These are phyloP conservation scores for Lentinula aciculospora DNA, from an alignment of 768 basidiomycete genomes.

Conservation along the genomic window DNA sequence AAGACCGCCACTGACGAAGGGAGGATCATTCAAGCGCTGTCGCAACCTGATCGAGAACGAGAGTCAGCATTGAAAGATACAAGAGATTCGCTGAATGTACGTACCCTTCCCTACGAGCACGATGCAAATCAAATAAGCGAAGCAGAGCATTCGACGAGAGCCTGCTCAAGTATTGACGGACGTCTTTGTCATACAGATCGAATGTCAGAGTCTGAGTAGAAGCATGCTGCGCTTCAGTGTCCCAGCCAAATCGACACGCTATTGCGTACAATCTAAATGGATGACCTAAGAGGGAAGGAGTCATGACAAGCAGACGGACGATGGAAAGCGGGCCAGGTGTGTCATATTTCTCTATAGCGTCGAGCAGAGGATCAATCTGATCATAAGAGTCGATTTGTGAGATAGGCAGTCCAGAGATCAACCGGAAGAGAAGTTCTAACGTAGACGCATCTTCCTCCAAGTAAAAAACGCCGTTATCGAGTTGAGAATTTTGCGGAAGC, in stretches of 20 bases:
- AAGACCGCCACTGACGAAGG: conserved; percentile 44
- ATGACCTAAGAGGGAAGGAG: conserved; percentile 41
- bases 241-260: conserved; percentile 56
- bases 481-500: conserved; percentile 36
- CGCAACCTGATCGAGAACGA: conserved; percentile 25
- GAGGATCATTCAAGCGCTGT: conserved; percentile 45
- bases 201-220: conserved; percentile 50
- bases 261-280: conserved; percentile 50
- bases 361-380: conserved; percentile 49
- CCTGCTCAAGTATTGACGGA: conserved; percentile 39
- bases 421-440: conserved; percentile 51
- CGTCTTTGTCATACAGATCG: conserved; percentile 40
- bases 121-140: conserved; percentile 50
- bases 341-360: conserved; percentile 65
- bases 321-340: conserved; percentile 62
- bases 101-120: conserved; percentile 39
- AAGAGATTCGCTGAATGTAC: conserved; percentile 7
- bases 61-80: not conserved
- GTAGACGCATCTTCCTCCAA: conserved; percentile 52
- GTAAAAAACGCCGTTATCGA: conserved; percentile 29
- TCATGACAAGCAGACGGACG: conserved; percentile 51
- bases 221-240: conserved; percentile 46
- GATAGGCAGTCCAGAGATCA: conserved; percentile 57
- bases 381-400: conserved; percentile 44
- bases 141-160: conserved; percentile 48